These are phyloP conservation scores for Plenodomus biglobosus DNA, from an alignment of 2,329 filamentous ascomycete species.

Conservation along the genomic window DNA sequence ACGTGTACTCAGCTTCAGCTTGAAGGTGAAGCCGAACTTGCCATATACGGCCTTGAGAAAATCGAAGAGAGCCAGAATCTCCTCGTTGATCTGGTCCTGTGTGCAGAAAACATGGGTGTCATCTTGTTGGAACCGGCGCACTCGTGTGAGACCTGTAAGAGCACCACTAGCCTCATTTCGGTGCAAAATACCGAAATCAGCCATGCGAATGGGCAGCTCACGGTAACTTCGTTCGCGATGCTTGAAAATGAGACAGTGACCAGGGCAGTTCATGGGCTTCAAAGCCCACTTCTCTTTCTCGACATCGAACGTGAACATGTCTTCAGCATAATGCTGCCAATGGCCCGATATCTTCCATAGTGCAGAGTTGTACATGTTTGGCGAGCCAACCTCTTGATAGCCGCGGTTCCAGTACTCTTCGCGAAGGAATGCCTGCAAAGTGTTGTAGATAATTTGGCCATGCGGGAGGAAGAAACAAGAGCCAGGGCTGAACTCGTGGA, in stretches of 20 bases:
- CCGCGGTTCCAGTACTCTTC: constrained; percentile 90
- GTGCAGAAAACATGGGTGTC: constrained; percentile 96
- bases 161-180: constrained; percentile 94
- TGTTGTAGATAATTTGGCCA: constrained; percentile 91
- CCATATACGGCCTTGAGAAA: constrained; percentile 81
- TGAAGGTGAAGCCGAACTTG: constrained; percentile 85
- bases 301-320: constrained; percentile 85
- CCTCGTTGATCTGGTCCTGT: constrained; percentile 72
- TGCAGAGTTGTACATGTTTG: constrained; percentile 93
- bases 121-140: constrained; percentile 93
- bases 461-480: constrained; percentile 91
- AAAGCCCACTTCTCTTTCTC: constrained; percentile 85
- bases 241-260: constrained; percentile 85
- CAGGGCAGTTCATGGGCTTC: constrained; percentile 98
- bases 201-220: constrained; percentile 87
- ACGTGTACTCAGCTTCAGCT: constrained; percentile 89
- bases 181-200: constrained; percentile 94
- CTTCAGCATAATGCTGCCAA: constrained; percentile 88
- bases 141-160: constrained; percentile 84
- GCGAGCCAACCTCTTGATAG: constrained; percentile 92
- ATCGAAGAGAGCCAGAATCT: constrained; percentile 83
- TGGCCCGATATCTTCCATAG: constrained; percentile 95
- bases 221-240: constrained; percentile 83
- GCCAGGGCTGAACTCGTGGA: constrained; percentile 89
- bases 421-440: constrained; percentile 76